A percentile compares a stretch with the other conserved stretches of the same genome.
These are phyloP conservation scores for Geotrichum siamense DNA, from an alignment of 1,139 yeast genomes.

Conservation along the genomic window DNA sequence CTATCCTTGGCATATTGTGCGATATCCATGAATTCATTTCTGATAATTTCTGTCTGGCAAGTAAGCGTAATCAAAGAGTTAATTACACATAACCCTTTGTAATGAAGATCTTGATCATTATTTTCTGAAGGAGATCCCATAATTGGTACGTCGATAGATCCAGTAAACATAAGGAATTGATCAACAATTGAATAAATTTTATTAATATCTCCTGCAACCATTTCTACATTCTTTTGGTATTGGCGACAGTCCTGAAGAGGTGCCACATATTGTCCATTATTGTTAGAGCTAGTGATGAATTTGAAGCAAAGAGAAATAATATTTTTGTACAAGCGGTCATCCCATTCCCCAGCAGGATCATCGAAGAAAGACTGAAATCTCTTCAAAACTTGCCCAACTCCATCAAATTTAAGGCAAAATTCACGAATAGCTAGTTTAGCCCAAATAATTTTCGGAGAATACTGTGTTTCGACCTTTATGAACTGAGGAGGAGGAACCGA, in stretches of 20 bases:
- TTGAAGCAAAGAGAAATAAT: conserved; percentile 30
- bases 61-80: conserved; percentile 9
- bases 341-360: conserved; percentile 35
- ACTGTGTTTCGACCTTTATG: conserved; percentile 22
- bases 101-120: conserved; percentile 19
- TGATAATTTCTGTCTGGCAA: conserved; percentile 14
- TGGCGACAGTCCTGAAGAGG: conserved; percentile 14
- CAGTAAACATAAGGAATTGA: conserved; percentile 21
- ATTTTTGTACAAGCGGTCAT: conserved; percentile 34
- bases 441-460: conserved; percentile 27
- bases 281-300: conserved; percentile 31
- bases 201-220: conserved; percentile 29
- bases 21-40: conserved; percentile 8
- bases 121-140: neutral
- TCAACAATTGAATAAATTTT: conserved; percentile 29
- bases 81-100: conserved; percentile 15
- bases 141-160: neutral
- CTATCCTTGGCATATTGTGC: conserved; percentile 1
- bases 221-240: conserved; percentile 30
- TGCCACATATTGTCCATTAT: conserved; percentile 18
- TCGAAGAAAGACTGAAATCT: conserved; percentile 32
- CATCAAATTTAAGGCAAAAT: conserved; percentile 31
- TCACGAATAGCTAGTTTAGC: conserved; percentile 26
- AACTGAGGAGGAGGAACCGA: conserved; percentile 26
- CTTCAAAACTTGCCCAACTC: conserved; percentile 32